Evolutionary conservation across 192 early-diverging fungal species (phyloP).

Genomic region (Chytriomyces sp.): DNA sequence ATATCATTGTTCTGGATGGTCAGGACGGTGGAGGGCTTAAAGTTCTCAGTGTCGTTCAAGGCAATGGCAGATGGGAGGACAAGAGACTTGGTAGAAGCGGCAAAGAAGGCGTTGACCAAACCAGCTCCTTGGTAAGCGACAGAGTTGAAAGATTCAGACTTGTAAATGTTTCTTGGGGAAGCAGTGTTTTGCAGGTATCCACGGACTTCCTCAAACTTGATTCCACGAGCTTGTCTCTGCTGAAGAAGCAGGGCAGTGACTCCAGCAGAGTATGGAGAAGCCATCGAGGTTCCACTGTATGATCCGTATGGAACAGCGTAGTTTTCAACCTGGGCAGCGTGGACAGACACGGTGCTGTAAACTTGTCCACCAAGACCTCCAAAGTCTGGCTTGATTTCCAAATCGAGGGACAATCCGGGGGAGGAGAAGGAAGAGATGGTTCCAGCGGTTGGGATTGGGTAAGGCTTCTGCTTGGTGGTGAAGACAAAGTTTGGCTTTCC

Average conservation of each 20-base stretch:
- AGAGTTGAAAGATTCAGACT: slow-evolving; percentile 54
- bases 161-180: slow-evolving; percentile 42
- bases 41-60: slow-evolving; percentile 46
- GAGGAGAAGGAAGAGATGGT: slow-evolving; percentile 76
- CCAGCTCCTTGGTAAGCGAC: slow-evolving; percentile 75
- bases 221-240: slow-evolving; percentile 39
- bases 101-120: slow-evolving; percentile 71
- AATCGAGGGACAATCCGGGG: slow-evolving; percentile 71
- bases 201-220: slow-evolving; percentile 26
- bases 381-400: slow-evolving; percentile 64
- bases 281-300: slow-evolving; percentile 79
- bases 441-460: slow-evolving; percentile 57
- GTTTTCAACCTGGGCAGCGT: slow-evolving; percentile 11
- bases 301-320: slow-evolving; percentile 29
- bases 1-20: slow-evolving; percentile 39
- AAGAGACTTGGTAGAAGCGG: slow-evolving; percentile 56
- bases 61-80: slow-evolving; percentile 55
- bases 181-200: slow-evolving; percentile 61
- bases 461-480: slow-evolving; percentile 51
- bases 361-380: slow-evolving; percentile 48
- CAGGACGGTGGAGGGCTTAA: slow-evolving; percentile 10
- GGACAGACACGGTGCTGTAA: slow-evolving; percentile 36
- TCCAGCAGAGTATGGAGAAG: slow-evolving; percentile 78
- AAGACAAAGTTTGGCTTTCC: slow-evolving; percentile 47
- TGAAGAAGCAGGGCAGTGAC: slow-evolving; percentile 68